Conservation (phyloP, 2,329 filamentous ascomycete species). For the Hymenoscyphus albidus region DNA sequence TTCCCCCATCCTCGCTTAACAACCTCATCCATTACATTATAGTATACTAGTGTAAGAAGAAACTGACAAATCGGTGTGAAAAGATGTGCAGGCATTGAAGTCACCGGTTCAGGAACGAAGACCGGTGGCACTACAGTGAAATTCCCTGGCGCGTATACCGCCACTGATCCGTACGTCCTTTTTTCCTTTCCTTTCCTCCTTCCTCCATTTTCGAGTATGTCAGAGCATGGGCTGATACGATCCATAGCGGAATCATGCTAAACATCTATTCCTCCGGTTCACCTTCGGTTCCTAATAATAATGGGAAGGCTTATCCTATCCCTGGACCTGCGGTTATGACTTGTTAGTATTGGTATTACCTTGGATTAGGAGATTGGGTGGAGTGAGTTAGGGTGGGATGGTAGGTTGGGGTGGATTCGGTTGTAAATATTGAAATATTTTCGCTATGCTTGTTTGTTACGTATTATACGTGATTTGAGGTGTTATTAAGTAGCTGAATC, state of each 20-base stretch:
- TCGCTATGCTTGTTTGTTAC: too few relatives aligned
- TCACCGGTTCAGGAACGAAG: constrained; percentile 43
- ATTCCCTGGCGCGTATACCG: constrained; percentile 47
- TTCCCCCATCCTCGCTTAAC: constrained; percentile 35
- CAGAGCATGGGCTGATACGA: constrained; percentile 12
- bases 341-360: not conserved
- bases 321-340: constrained; percentile 14
- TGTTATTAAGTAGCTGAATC: too few relatives aligned
- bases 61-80: not conserved
- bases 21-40: constrained; percentile 2
- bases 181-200: too few relatives aligned
- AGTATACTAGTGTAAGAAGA: too few relatives aligned
- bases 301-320: constrained; percentile 42
- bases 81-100: constrained; percentile 42
- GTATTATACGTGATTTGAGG: too few relatives aligned
- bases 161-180: constrained; percentile 40
- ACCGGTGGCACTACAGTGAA: constrained; percentile 39
- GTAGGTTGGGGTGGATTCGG: too few relatives aligned
- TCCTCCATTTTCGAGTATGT: too few relatives aligned
- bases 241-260: constrained; percentile 33
- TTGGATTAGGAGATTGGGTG: too few relatives aligned
- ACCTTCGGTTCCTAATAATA: constrained; percentile 34
- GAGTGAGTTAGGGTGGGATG: too few relatives aligned
- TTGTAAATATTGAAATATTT: too few relatives aligned
- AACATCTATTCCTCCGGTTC: constrained; percentile 37